These are phyloP conservation scores for Zalaria sp. DNA, from an alignment of 2,329 filamentous ascomycete genomes.

Conservation along the genomic window DNA sequence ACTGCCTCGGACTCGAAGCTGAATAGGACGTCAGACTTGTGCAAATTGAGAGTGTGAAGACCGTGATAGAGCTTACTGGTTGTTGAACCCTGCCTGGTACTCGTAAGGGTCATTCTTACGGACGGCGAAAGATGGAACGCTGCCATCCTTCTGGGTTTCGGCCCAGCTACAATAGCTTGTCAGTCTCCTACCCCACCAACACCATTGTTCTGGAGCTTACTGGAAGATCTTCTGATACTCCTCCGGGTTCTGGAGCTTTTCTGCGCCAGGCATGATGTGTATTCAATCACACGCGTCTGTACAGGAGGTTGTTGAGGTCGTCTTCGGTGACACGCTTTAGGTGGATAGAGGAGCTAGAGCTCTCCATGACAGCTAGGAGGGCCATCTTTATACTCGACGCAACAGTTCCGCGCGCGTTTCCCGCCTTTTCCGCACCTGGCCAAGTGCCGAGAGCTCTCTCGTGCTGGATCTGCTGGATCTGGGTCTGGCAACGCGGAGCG, in stretches of 20 bases:
- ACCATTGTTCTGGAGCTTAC: conserved; percentile 1
- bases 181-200: neutral
- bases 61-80: conserved; percentile 21
- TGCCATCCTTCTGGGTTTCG: conserved; percentile 43
- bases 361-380: neutral
- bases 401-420: neutral
- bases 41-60: conserved; percentile 5
- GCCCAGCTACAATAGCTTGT: conserved; percentile 28
- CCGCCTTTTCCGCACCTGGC: too few relatives aligned
- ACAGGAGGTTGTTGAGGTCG: neutral
- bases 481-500: too few relatives aligned
- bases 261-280: conserved; percentile 1
- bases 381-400: neutral
- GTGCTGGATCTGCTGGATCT: neutral
- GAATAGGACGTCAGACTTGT: conserved; percentile 18
- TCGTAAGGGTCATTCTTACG: conserved; percentile 41
- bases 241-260: conserved; percentile 5
- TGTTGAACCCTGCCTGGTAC: conserved; percentile 45
- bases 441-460: too few relatives aligned
- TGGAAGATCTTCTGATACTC: conserved; percentile 10
- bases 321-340: neutral
- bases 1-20: conserved; percentile 26
- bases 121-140: conserved; percentile 39
- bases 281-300: neutral
- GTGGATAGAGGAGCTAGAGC: neutral